These are phyloP conservation scores for Coniochaeta sp. DNA, from an alignment of 2,329 filamentous ascomycete species.

Conservation along the genomic window DNA sequence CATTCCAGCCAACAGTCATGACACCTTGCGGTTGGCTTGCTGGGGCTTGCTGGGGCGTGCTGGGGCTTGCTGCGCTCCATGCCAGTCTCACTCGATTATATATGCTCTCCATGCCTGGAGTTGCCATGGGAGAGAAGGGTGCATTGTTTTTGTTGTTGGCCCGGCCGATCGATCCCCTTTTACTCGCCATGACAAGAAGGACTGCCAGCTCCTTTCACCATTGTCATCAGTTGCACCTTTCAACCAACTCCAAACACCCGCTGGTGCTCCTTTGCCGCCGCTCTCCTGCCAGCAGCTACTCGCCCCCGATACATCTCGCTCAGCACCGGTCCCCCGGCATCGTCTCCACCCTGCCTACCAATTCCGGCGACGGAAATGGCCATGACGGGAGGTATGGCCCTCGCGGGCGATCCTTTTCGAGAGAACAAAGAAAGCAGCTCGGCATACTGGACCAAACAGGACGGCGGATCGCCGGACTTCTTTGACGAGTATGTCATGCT, in stretches of 20 bases:
- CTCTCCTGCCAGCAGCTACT: neutral
- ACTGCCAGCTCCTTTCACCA: neutral
- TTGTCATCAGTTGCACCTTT: neutral
- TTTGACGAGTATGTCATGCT: constrained; percentile 19
- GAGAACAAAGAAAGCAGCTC: constrained; percentile 15
- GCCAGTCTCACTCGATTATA: neutral
- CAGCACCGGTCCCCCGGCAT: neutral
- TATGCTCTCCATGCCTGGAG: neutral
- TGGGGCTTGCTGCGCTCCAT: neutral
- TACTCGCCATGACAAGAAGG: neutral
- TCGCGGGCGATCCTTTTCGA: constrained; percentile 8
- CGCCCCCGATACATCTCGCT: neutral
- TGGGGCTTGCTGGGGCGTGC: too few relatives aligned
- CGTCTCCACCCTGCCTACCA: neutral
- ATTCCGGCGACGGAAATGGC: constrained; percentile 12
- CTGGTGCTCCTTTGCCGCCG: neutral
- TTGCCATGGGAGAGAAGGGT: neutral
- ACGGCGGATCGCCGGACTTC: constrained; percentile 14
- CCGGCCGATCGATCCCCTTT: neutral
- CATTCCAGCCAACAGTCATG: neutral
- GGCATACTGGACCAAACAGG: constrained; percentile 8
- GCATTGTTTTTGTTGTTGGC: constrained; percentile 1
- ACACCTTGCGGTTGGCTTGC: neutral
- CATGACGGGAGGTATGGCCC: constrained; percentile 9
- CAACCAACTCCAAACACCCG: neutral